Evolutionary conservation across 108 stramenopile species (phyloP), one percentile per base, ranked within the genome.

Genomic region (Cyclostephanos tholiformis): DNA sequence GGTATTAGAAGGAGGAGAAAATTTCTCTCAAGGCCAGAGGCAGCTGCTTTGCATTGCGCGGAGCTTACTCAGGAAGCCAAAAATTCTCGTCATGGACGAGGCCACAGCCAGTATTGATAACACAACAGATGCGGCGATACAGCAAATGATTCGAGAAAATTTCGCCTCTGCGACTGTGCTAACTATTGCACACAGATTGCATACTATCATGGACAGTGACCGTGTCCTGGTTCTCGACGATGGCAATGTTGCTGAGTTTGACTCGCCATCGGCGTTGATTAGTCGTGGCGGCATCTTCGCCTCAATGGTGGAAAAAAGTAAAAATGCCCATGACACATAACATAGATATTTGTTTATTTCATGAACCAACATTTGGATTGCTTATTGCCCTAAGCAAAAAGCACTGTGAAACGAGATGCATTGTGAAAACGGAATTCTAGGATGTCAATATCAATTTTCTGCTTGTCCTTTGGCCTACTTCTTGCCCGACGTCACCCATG

Each of bases 41-140:
- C 99, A 99, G 73, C 86, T 99, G 6, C 61, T 99, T 16, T 98
- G 98, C 73, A 95, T 99, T 50, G 98, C 97, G 14, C 84, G 98
- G 46, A 95, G 96, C n/a, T 55, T 99, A 7, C 82, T 99, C 25
- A 84, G 97, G 11, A 93, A 93, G 52, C 88, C 92, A 17, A 91
- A 92, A 63, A 95, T 99, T 68, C 77, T 98, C 25, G 88, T 99
- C 13, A 89, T 96, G 88, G 97, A 97, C 76, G 97, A 97, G 75
- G 97, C 97, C 4, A 96, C 96, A 2, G 92, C 95, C 0, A 82
- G 78, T 58, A 92, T 97, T 50, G 96, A 97, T 78, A 93, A 94
- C 61, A 80, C 84, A 23, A 97, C 95, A 0, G 95, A 98, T 79
- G 88, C 87, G 25, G 63, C 71, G 12, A 92, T 98, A 62, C 97